Conservation (phyloP, 345 rosid species). For the Gossypium arboreum region DNA sequence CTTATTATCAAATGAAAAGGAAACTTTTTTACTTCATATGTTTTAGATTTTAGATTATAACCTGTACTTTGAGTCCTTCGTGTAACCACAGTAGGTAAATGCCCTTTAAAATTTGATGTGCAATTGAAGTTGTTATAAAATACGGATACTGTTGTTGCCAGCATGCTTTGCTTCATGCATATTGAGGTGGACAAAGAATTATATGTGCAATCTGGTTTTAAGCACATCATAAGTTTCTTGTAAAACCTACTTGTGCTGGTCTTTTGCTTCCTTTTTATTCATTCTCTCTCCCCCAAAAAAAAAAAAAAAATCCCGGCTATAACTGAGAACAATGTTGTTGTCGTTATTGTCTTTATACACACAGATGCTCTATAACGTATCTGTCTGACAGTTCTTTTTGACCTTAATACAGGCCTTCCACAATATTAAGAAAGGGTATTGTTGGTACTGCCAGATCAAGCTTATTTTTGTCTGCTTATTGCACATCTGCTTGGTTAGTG, state of each 20-base stretch:
- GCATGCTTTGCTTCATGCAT: conserved; percentile 10
- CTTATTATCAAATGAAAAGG: not conserved
- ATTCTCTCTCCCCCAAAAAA: too few species aligned
- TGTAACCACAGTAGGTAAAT: not conserved
- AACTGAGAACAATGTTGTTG: not conserved
- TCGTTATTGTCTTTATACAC: not conserved
- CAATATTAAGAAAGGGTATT: conserved; percentile 74
- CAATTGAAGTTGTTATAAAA: not conserved
- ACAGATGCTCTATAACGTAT: not conserved
- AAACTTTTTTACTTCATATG: not conserved
- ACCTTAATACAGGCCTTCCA: conserved; percentile 53
- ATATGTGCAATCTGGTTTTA: not conserved
- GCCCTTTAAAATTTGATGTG: not conserved
- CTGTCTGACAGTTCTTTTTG: conserved; percentile 19
- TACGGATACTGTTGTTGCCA: not conserved
- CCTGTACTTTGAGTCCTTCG: not conserved
- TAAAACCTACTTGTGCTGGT: not conserved
- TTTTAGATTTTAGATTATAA: not conserved
- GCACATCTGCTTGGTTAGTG: conserved; percentile 89
- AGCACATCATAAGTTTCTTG: not conserved
- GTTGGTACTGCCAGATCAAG: conserved; percentile 91
- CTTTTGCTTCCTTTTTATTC: not conserved
- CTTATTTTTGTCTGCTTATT: conserved; percentile 80
- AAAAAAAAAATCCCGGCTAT: not conserved
- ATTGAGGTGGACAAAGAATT: not conserved